Conservation (phyloP, 257 asterid species). For the Scutellaria baicalensis region DNA sequence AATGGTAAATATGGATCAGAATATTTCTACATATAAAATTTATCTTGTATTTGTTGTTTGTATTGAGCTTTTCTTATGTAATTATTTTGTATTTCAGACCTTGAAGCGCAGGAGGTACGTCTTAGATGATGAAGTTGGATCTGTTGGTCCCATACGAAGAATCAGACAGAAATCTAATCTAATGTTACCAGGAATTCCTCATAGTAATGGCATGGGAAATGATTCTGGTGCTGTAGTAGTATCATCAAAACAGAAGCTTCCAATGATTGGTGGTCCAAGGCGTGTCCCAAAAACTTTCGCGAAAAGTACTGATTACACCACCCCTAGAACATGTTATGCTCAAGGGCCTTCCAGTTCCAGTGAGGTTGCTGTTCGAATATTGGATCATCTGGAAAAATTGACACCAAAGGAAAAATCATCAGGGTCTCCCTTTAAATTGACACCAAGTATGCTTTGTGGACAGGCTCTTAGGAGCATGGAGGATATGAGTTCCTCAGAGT, state of each 20-base stretch:
- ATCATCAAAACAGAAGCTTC: slow-evolving; percentile 26
- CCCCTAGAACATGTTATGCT: slow-evolving; percentile 40
- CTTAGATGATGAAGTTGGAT: slow-evolving; percentile 57
- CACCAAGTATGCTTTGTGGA: slow-evolving; percentile 50
- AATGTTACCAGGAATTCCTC: slow-evolving; percentile 25
- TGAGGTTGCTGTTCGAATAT: slow-evolving; percentile 47
- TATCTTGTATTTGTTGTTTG: background rate
- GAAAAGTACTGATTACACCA: slow-evolving; percentile 14
- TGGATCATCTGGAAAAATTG: slow-evolving; percentile 41
- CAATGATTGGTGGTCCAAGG: slow-evolving; percentile 13
- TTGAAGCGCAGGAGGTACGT: slow-evolving; percentile 59
- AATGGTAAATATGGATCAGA: slow-evolving; percentile 25
- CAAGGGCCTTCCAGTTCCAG: slow-evolving; percentile 41
- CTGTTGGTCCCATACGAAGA: slow-evolving; percentile 62
- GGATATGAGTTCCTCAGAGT: slow-evolving; percentile 38
- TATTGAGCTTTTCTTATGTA: background rate
- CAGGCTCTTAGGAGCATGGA: slow-evolving; percentile 67
- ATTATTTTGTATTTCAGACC: slow-evolving; percentile 31
- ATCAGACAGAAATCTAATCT: slow-evolving; percentile 56
- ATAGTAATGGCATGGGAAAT: slow-evolving; percentile 21
- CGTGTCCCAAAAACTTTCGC: slow-evolving; percentile 15
- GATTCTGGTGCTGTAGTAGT: slow-evolving; percentile 23
- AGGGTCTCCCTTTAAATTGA: slow-evolving; percentile 41
- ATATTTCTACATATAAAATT: background rate
- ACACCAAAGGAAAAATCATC: slow-evolving; percentile 48